phyloP scores from a whole-genome alignment of 768 basidiomycete genomes.

The Russula griseocarnosa region DNA sequence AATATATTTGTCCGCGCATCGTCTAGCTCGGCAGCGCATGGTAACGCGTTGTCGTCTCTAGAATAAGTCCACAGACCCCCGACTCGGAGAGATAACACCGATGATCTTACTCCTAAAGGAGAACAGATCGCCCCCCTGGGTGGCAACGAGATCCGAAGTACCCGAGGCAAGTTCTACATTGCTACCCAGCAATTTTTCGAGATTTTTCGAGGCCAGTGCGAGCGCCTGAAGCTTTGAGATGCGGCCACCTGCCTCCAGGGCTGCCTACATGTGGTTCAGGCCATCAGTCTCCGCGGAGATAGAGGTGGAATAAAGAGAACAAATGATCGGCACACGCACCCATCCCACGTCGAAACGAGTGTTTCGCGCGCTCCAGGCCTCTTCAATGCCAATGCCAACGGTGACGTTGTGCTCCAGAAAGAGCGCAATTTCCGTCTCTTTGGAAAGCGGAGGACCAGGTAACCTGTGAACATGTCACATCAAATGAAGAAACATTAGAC shows the following conservation, averaged over 20 bases:
- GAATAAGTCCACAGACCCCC: constrained; percentile 35
- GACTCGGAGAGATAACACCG: constrained; percentile 35
- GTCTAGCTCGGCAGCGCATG: background rate
- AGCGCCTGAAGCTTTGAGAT: constrained; percentile 44
- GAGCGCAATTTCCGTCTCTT: constrained; percentile 52
- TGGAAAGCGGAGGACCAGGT: constrained; percentile 71
- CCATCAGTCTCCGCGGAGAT: constrained; percentile 5
- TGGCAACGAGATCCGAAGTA: constrained; percentile 35
- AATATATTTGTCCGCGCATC: constrained; percentile 1
- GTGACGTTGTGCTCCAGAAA: constrained; percentile 67
- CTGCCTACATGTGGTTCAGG: constrained; percentile 19
- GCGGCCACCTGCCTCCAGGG: constrained; percentile 30
- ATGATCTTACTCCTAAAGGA: constrained; percentile 38
- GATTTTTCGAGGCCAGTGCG: constrained; percentile 46
- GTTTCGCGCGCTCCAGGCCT: constrained; percentile 70
- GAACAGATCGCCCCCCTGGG: constrained; percentile 36
- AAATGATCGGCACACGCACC: constrained; percentile 46
- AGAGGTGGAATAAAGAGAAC: constrained; percentile 14
- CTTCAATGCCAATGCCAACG: constrained; percentile 62
- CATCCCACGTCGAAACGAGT: constrained; percentile 78
- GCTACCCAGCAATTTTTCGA: constrained; percentile 47
- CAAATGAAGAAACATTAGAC: background rate
- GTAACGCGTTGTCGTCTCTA: constrained; percentile 20
- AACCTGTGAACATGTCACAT: constrained; percentile 39
- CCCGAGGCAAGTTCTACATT: constrained; percentile 22